A percentile compares a stretch with the other conserved stretches of the same genome.
These are phyloP conservation scores for Uronychia setigera DNA, from an alignment of 73 alveolate species.

Conservation along the genomic window DNA sequence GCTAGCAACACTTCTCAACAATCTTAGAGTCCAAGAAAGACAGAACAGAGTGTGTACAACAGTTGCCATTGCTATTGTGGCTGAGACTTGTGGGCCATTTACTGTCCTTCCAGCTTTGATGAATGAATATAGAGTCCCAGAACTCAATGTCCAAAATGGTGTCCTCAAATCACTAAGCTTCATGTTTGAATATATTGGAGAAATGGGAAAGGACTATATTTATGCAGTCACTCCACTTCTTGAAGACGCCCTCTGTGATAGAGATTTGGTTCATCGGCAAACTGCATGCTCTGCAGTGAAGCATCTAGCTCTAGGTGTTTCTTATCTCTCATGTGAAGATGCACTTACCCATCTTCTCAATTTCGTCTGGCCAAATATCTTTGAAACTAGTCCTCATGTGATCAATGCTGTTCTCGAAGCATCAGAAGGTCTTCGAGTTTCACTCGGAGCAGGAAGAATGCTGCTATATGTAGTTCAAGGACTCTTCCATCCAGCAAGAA, in stretches of 20 bases:
- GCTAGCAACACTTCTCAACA: conserved; percentile 91
- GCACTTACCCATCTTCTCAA: conserved; percentile 97
- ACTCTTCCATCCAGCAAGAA: conserved; percentile 99
- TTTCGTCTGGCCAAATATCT: conserved; percentile 99
- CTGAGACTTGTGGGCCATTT: conserved; percentile 99
- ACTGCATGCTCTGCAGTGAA: conserved; percentile 99
- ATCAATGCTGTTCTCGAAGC: conserved; percentile 99
- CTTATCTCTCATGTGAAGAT: conserved; percentile 98
- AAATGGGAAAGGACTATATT: conserved; percentile 99
- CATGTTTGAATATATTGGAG: conserved; percentile 99
- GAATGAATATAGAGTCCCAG: conserved; percentile 99
- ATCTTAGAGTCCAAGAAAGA: conserved; percentile 99
- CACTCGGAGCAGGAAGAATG: conserved; percentile 97
- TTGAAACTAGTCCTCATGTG: conserved; percentile 99
- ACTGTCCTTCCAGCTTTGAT: conserved; percentile 99
- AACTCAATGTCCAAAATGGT: conserved; percentile 99
- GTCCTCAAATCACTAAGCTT: conserved; percentile 98
- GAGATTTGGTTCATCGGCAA: conserved; percentile 99
- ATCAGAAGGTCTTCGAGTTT: conserved; percentile 98
- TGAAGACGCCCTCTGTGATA: conserved; percentile 99
- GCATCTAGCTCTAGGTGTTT: conserved; percentile 98
- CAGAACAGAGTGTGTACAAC: conserved; percentile 99
- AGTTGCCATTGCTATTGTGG: conserved; percentile 99
- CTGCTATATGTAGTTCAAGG: conserved; percentile 94
- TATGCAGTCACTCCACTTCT: conserved; percentile 97